Conservation (phyloP, 2,329 filamentous ascomycete species). For the Dactylellina parvicollis region DNA sequence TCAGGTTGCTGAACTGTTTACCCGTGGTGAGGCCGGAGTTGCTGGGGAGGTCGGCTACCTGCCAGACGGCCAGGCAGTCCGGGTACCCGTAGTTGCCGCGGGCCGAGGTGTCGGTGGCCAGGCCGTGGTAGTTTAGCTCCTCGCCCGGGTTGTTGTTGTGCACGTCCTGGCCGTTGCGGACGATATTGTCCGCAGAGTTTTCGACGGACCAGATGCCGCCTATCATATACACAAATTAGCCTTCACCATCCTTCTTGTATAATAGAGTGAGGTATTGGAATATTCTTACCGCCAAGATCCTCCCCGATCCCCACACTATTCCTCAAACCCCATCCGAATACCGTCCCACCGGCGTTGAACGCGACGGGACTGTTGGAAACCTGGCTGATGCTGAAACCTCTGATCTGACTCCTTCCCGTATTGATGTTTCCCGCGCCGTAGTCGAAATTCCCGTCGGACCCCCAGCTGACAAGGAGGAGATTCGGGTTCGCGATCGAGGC, state of each 20-base stretch:
- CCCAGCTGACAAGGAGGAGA: constrained; percentile 73
- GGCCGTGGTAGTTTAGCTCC: constrained; percentile 77
- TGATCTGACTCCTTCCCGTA: constrained; percentile 74
- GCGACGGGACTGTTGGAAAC: constrained; percentile 64
- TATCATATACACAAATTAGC: constrained; percentile 58
- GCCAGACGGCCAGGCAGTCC: constrained; percentile 74
- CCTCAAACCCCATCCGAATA: constrained; percentile 75
- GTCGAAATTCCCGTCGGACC: constrained; percentile 73
- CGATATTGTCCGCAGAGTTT: constrained; percentile 74
- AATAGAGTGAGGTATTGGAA: not conserved
- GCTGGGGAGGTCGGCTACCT: constrained; percentile 64
- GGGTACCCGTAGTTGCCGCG: constrained; percentile 75
- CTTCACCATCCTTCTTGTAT: constrained; percentile 57
- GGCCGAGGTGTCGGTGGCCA: constrained; percentile 65
- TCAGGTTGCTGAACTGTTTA: constrained; percentile 65
- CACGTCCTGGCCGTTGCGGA: constrained; percentile 69
- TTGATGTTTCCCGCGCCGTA: constrained; percentile 64
- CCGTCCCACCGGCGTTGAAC: constrained; percentile 65
- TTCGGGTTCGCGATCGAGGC: constrained; percentile 68
- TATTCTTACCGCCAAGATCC: constrained; percentile 60
- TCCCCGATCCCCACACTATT: constrained; percentile 78
- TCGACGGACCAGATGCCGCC: constrained; percentile 72
- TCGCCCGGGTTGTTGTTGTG: constrained; percentile 77
- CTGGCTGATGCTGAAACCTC: constrained; percentile 68
- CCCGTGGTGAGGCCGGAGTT: constrained; percentile 63